phyloP scores from a whole-genome alignment of 179 eudicot genomes.

The Spergularia azorica region DNA sequence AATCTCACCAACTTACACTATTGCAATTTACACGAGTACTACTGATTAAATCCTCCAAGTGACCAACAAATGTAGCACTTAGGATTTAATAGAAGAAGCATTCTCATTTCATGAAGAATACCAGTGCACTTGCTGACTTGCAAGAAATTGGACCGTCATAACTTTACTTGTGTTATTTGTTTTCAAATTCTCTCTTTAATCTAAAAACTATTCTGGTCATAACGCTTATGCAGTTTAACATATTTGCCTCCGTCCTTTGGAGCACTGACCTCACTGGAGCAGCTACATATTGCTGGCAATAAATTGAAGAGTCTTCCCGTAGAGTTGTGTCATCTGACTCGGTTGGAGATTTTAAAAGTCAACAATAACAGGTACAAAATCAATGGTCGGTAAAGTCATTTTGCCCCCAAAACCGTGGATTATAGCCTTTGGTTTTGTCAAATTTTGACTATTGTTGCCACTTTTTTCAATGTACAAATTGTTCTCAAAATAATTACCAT shows the following conservation, averaged over 20 bases:
- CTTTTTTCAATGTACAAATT: background rate
- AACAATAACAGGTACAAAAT: constrained; percentile 66
- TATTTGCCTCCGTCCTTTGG: constrained; percentile 68
- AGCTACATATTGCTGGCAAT: constrained; percentile 65
- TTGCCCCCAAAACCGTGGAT: too few relatives aligned
- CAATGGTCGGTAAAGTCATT: background rate
- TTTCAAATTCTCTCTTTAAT: background rate
- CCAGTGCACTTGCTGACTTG: background rate
- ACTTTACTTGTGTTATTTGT: background rate
- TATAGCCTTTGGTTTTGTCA: too few relatives aligned
- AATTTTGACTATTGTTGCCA: background rate
- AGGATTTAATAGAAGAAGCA: background rate
- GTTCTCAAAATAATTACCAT: background rate
- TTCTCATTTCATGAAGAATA: background rate
- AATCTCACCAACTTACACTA: background rate
- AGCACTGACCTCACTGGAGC: constrained; percentile 60
- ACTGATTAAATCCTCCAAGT: background rate
- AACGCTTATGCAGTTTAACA: constrained; percentile 60
- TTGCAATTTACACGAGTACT: background rate
- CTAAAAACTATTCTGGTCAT: constrained; percentile 3
- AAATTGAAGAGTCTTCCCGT: constrained; percentile 59
- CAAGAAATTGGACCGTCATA: background rate
- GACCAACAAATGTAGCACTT: background rate
- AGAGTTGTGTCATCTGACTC: constrained; percentile 61
- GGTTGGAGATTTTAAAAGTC: constrained; percentile 65